A percentile compares a stretch with the other conserved stretches of the same genome.
phyloP scores from a whole-genome alignment of 345 rosid species.

The Physaria fendleri region DNA sequence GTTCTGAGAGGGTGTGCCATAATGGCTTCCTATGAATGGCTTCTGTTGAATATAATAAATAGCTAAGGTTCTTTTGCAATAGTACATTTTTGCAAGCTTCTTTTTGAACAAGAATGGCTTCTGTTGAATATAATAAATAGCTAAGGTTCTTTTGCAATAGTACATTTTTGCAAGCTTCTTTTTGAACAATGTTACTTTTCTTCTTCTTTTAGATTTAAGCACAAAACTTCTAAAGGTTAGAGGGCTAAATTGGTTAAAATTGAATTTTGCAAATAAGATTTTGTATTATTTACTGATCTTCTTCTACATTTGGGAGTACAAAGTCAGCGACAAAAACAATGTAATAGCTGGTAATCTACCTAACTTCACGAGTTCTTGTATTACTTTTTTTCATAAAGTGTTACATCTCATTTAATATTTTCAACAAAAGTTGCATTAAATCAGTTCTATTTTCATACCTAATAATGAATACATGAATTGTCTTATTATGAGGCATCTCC shows the following conservation, averaged over 20 bases:
- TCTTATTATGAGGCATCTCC: conserved; percentile 6
- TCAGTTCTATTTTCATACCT: conserved; percentile 15
- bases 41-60: too few species aligned
- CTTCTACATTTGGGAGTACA: background rate
- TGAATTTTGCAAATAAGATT: background rate
- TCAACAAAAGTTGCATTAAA: conserved; percentile 26
- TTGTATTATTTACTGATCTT: background rate
- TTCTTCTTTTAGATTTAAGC: background rate
- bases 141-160: too few species aligned
- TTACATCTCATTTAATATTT: conserved; percentile 18
- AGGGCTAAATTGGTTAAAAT: background rate
- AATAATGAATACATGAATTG: conserved; percentile 1
- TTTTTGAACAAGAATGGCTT: background rate
- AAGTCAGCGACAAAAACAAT: conserved; percentile 19
- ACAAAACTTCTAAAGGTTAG: background rate
- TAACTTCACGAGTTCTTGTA: conserved; percentile 17
- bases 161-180: background rate
- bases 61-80: too few species aligned
- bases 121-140: too few species aligned
- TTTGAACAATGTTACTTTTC: background rate
- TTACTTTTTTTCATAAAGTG: conserved; percentile 5
- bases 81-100: background rate
- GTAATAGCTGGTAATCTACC: conserved; percentile 13
- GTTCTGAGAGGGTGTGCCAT: too few species aligned
- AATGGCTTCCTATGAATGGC: too few species aligned